Percentiles rank a stretch among this genome's conserved stretches.
Evolutionary conservation across 148 eudicot genomes (phyloP).

Genomic region (Rheum nobile): DNA sequence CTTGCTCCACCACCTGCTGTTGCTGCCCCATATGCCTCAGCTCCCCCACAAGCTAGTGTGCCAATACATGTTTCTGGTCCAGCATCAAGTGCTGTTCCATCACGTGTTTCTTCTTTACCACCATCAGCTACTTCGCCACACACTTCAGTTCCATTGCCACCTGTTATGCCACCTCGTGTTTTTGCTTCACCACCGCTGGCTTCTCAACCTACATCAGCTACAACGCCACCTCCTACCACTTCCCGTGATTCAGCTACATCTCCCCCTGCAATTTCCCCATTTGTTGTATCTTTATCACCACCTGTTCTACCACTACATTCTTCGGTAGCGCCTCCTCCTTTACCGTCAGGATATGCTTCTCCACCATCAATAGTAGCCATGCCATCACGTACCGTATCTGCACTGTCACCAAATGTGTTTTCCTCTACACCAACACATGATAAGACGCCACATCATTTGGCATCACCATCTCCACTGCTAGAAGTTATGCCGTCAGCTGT

Average conservation of each 20-base stretch:
- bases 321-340: not conserved
- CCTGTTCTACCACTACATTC: conserved; percentile 11
- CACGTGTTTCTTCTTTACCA: no score
- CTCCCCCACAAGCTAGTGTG: not conserved
- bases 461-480: not conserved
- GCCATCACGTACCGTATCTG: conserved; percentile 2
- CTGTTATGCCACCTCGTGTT: not conserved
- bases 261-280: conserved; percentile 5
- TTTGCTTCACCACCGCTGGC: conserved; percentile 7
- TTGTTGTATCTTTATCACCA: conserved; percentile 8
- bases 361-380: not conserved
- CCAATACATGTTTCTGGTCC: not conserved
- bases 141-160: conserved; percentile 6
- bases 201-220: conserved; percentile 8
- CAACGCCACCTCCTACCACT: not conserved
- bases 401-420: conserved; percentile 2
- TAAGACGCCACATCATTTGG: not conserved
- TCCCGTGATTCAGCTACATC: not conserved
- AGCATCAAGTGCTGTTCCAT: not conserved
- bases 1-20: conserved; percentile 7
- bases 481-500: not conserved
- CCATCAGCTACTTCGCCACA: not conserved
- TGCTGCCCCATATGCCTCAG: not conserved
- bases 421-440: not conserved
- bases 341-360: not conserved